Base-by-base conservation (phyloP, 805 yeast species). In the Kluyveromyces siamensis region DNA sequence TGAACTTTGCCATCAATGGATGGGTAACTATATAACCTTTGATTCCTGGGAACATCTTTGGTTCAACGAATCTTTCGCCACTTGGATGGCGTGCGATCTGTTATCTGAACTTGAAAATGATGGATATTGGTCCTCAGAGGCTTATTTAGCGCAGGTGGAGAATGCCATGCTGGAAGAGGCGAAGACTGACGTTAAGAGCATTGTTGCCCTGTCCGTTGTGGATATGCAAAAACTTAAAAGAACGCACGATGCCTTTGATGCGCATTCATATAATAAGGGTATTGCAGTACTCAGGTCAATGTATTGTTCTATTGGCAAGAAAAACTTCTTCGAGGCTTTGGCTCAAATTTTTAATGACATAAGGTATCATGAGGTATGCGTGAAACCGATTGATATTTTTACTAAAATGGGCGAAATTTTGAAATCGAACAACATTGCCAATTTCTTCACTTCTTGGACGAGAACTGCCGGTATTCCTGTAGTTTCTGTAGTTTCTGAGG, bases 11-110 rank as follows among this genome's bases (percentile, higher is more conserved):
- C 95, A 86, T 61, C 91, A 85, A 66, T 86, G 88, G 87, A 64
- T 86, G 49, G 95, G 93, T 8, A 80, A 86, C 54, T 69, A 72
- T 54, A 73, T 84, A 2, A 71, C 86, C 1, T 83, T 84, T 56
- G 84, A 81, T 45, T 75, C 79, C 17, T 85, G 87, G 83, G 75
- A 74, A 45, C 72, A 76, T 57, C 66, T 85, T 37, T 84, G 93
- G 90, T 67, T 86, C 48, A 83, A 84, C 57, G 95, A 86, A 66
- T 69, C 86, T 2, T 82, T 85, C 66, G 93, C 95, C 0, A 84
- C 93, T 0, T 83, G 81, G 72, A 70, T 80, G 54, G 86, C 89
- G 0, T 73, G 74, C 54, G 69, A 70, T 45, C 56, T 78, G 0
- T 58, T 81, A 14, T 62, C 65, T 33, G 53, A 60, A 19, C 41